A percentile compares a stretch with the other conserved stretches of the same genome.
Evolutionary conservation across 192 early-diverging fungal species (phyloP).

Genomic region (Backusella morwellensis): DNA sequence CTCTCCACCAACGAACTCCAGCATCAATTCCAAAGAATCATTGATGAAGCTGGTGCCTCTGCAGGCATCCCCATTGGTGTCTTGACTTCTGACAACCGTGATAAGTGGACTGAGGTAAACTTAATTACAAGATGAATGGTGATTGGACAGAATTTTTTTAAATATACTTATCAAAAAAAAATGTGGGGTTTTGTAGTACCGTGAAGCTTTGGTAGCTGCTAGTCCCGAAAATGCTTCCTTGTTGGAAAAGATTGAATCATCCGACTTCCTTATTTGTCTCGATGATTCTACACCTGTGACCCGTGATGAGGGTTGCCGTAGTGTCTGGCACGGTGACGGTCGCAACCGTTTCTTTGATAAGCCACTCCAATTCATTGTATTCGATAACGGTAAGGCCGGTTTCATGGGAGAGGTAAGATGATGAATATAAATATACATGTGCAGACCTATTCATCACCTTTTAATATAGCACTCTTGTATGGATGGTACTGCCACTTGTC

Average conservation of each 20-base stretch:
- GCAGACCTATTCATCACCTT: neutral
- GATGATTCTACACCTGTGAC: constrained; percentile 89
- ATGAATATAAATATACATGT: neutral
- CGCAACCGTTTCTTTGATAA: constrained; percentile 99
- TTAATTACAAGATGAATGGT: neutral
- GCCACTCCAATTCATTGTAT: constrained; percentile 93
- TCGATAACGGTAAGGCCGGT: constrained; percentile 97
- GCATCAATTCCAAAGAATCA: constrained; percentile 68
- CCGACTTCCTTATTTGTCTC: constrained; percentile 87
- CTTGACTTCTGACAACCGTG: constrained; percentile 91
- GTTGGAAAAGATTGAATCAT: constrained; percentile 82
- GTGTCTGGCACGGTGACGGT: constrained; percentile 96
- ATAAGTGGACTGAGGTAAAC: constrained; percentile 82
- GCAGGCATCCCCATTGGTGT: constrained; percentile 78
- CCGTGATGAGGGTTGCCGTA: constrained; percentile 81
- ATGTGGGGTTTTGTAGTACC: constrained; percentile 40
- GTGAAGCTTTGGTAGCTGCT: constrained; percentile 61
- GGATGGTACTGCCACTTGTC: constrained; percentile 92
- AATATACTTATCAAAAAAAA: neutral
- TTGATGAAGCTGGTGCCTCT: constrained; percentile 60
- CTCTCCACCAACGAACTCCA: constrained; percentile 86
- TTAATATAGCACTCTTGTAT: constrained; percentile 73
- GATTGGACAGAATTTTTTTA: neutral
- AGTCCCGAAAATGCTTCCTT: constrained; percentile 67
- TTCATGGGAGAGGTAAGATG: constrained; percentile 81